Evolutionary conservation across 768 basidiomycete genomes (phyloP), one percentile per base, ranked within the genome.

Genomic region (Tephrocybe rancida): DNA sequence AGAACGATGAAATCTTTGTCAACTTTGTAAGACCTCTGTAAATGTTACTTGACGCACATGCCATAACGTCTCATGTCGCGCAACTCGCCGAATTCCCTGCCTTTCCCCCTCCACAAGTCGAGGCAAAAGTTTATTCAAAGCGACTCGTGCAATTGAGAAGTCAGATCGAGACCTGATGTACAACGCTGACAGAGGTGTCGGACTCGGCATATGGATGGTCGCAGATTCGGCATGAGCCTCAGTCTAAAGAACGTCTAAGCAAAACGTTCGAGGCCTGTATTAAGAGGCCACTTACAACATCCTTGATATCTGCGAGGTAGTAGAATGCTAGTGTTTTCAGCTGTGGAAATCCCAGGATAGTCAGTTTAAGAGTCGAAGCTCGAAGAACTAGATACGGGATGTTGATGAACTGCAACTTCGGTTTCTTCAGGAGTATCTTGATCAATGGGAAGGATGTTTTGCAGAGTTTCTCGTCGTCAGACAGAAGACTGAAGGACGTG

Each of bases 401-500:
- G 18, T 51, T 44, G 21, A 51, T 51, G 25, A 44, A 51, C 5
- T 44, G n/a, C 43, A 51, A 37, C 6, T 7, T n/a, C 19, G 18
- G 30, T 18, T 51, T 44, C 14, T n/a, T 44, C 5, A 44, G 7
- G 18, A 51, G 42, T 44, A 35, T 35, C n/a, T 18, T 44, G 18
- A 51, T 34, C 22, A 44, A 14, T 18, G 50, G 24, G 1, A 32
- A 37, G 10, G 41, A 21, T 4, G 34, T 32, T 19, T 11, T 26
- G 42, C 49, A 50, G 13, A 30, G 8, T 30, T 26, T 44, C 8
- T 16, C 32, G 27, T 51, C 50, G 18, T 51, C 43, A n/a, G 50
- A 30, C 1, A 51, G 25, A 25, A 51, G 50, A 13, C 43, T 51
- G 43, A 51, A 44, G 7, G 50, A 51, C 5, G 42, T 43, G 8